A percentile compares a stretch with the other conserved stretches of the same genome.
phyloP scores from a whole-genome alignment of 305 asterid genomes.

The Fraxinus floribunda region DNA sequence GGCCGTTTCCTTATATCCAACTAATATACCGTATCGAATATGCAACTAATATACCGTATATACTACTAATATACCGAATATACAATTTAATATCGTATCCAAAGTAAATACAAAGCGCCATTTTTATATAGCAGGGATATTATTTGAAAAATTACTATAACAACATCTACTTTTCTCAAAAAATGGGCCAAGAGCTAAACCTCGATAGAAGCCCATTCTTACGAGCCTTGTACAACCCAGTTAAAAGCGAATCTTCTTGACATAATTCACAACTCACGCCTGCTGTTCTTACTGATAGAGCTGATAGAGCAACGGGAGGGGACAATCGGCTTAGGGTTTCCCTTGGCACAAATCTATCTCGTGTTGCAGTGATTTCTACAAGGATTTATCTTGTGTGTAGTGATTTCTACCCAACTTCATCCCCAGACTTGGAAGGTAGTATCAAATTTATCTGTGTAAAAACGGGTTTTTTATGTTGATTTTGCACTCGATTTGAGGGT shows the following conservation, averaged over 20 bases:
- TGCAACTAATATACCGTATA: too few species aligned
- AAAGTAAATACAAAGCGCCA: too few species aligned
- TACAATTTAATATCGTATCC: too few species aligned
- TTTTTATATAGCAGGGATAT: too few species aligned
- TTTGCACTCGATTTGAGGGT: neutral
- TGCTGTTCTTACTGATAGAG: neutral
- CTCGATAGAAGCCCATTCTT: neutral
- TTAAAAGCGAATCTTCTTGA: neutral
- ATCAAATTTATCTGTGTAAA: neutral
- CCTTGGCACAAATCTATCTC: neutral
- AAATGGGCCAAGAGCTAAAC: neutral
- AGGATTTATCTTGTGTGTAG: neutral
- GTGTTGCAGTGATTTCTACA: neutral
- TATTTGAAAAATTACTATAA: neutral
- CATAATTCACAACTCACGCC: neutral
- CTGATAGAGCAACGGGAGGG: neutral
- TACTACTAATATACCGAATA: too few species aligned
- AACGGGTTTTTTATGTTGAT: neutral
- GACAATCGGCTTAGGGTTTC: neutral
- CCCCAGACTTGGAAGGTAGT: neutral
- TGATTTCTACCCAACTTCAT: neutral
- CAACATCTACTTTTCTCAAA: neutral
- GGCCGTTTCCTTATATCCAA: too few species aligned
- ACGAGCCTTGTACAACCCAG: neutral
- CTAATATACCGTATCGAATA: too few species aligned